Conservation (phyloP, 495 filamentous ascomycete genomes). For the Aspergillus saccharolyticus region DNA sequence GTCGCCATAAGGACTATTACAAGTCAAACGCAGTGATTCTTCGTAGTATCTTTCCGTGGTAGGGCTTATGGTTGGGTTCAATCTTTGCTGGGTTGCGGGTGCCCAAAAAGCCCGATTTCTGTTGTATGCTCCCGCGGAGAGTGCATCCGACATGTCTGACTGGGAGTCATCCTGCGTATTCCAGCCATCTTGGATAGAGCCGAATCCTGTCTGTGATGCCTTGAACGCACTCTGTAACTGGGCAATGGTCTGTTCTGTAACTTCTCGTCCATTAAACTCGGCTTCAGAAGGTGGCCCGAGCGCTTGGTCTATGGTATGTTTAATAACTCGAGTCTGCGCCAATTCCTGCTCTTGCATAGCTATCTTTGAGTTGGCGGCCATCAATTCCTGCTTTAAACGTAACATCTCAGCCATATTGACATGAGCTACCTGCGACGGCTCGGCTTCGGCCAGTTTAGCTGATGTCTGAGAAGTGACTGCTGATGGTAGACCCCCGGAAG, state of each 20-base stretch:
- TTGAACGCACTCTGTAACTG: conserved; percentile 52
- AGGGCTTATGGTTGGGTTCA: conserved; percentile 22
- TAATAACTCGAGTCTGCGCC: conserved; percentile 67
- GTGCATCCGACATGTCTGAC: conserved; percentile 56
- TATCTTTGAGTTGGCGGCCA: conserved; percentile 73
- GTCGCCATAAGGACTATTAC: conserved; percentile 19
- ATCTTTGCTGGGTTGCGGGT: conserved; percentile 27
- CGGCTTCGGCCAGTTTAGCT: conserved; percentile 22
- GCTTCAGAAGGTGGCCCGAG: conserved; percentile 58
- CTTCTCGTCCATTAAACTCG: conserved; percentile 46
- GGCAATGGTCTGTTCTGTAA: conserved; percentile 50
- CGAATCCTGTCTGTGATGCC: conserved; percentile 44
- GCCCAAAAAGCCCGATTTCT: conserved; percentile 62
- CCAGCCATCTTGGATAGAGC: conserved; percentile 59
- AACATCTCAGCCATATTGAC: conserved; percentile 44
- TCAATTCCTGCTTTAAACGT: conserved; percentile 67
- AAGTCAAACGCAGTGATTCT: conserved; percentile 23
- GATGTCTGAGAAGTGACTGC: background rate
- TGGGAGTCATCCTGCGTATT: conserved; percentile 59
- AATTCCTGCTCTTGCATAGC: conserved; percentile 80
- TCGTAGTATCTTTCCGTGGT: conserved; percentile 28
- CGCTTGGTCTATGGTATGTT: conserved; percentile 69
- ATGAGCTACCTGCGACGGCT: conserved; percentile 16
- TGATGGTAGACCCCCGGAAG: conserved; percentile 45
- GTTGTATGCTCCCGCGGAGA: conserved; percentile 56